Base-by-base conservation (phyloP, 139 green algal genomes). In the Mychonastes homosphaera region DNA sequence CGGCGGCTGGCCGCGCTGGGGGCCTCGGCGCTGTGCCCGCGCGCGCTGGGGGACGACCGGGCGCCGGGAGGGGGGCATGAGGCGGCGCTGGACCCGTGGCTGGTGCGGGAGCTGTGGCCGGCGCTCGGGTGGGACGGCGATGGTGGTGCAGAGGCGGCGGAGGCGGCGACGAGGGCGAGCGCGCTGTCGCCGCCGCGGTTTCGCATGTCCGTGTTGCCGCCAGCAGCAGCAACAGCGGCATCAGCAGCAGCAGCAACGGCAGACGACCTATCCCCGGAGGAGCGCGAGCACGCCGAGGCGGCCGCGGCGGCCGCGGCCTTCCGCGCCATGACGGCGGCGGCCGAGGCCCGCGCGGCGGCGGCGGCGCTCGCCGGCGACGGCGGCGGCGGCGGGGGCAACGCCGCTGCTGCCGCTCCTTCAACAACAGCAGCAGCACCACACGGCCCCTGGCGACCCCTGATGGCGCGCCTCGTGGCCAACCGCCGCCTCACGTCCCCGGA, bases 31-130 rank as follows among this genome's bases (percentile, higher is more conserved):
- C 29, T 90, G 21, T 23, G 89, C 33, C 65, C 79, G 40, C 67
- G 75, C 18, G 90, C 87, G 4, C 63, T 96, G 47, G 90, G 90
- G 2, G 89, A 98, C 63, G 91, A 97, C 65, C 83, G 90, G 72
- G 67, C 76, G 35, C 23, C 53, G 21, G 70, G 69, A 8, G 65
- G 56, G 54, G 92, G 91, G 4, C 91, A 94, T 69, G 89, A 97
- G 43, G 81, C 80, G 3, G 81, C 71, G 2, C 74, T 98, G 32
- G 87, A 96, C 65, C 66, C 79, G 15, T 98, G 91, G 91, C 71
- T 94, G 40, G n/a, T n/a, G n/a, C 15, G 51, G 6, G 23, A 56
- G 21, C 74, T 98, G 44, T 98, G 89, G 87, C 2, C 18, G 2
- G 28, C 28, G 8, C 47, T 76, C 59, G 81, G 70, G 70, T 79